Conservation (phyloP, 1,284 basidiomycete species). For the Polyporus tsugae region DNA sequence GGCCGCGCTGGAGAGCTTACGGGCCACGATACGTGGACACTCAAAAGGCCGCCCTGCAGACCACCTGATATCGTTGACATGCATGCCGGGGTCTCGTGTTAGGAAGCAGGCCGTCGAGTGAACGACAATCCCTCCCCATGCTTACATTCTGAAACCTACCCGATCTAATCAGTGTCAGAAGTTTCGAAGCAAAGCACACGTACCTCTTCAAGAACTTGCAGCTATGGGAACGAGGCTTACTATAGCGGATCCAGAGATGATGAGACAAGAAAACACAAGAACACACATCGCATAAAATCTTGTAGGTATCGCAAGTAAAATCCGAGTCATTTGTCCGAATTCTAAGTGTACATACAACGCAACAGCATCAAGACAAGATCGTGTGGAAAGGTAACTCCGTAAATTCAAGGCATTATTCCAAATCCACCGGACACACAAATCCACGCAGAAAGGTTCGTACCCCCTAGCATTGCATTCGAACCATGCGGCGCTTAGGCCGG, state of each 20-base stretch:
- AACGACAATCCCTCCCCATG: background rate
- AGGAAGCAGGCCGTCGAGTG: background rate
- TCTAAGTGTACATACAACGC: constrained; percentile 1
- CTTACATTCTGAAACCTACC: background rate
- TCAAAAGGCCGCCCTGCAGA: background rate
- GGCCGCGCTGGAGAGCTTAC: background rate
- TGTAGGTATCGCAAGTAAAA: background rate
- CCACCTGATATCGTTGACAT: background rate
- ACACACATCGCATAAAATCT: background rate
- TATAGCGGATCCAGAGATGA: background rate
- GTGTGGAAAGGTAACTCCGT: background rate
- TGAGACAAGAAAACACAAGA: background rate
- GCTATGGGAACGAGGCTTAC: background rate
- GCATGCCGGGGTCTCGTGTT: background rate
- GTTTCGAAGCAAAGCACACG: background rate
- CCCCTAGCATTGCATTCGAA: background rate
- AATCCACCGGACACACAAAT: background rate
- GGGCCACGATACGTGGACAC: background rate
- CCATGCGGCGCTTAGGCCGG: constrained; percentile 25
- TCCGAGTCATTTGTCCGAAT: background rate
- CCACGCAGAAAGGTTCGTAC: background rate
- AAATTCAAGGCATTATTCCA: background rate
- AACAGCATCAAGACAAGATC: background rate
- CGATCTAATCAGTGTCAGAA: background rate
- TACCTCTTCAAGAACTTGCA: background rate